Base-by-base conservation (phyloP, 2,329 filamentous ascomycete genomes). In the Exophiala spinifera region DNA sequence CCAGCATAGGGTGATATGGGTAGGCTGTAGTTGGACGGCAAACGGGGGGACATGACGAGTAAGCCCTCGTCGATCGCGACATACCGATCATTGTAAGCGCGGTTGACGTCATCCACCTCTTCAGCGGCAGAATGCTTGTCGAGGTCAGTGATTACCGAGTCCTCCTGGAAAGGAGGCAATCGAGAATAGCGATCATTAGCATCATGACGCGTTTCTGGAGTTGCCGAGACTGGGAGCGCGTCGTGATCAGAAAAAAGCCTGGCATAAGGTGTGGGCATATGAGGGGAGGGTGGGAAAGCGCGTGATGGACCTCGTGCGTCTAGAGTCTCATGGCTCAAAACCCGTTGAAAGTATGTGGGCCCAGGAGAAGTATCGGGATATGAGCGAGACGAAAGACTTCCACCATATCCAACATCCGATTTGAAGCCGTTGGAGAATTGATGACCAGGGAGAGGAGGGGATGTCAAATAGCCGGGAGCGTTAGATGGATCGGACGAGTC, bases 91-190 rank as follows among this genome's bases (percentile, higher is more conserved):
- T 60, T 57, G 31, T 46, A 55, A 43, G 46, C 14, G 13, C 51
- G 45, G 4, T 14, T 33, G 28, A 57, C 34, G 25, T 57, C 59
- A 44, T 60, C 57, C n/a, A 63, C 59, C 31, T 61, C 66, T 64
- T 69, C 66, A 58, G 70, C 65, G 21, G 19, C 23, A 20, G 11
- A n/a, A n/a, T 45, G 31, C 4, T 31, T 25, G 23, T 48, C 28
- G 10, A 4, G 28, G 14, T 51, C 49, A 13, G 42, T 31, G 2
- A 36, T n/a, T 17, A 25, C 14, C 42, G 50, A 25, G 3, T 51
- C 43, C n/a, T 51, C 10, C 10, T 46, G 28, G 43, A 51, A 53
- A 3, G 44, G 21, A 4, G n/a, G 46, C 6, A 43, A 28, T 21
- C 31, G 49, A n/a, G 28, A 25, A 36, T 52, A 50, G 19, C 34